Percentiles rank a stretch among this genome's conserved stretches.
These are phyloP conservation scores for Tulasnella sp. DNA, from an alignment of 768 basidiomycete species.

Conservation along the genomic window DNA sequence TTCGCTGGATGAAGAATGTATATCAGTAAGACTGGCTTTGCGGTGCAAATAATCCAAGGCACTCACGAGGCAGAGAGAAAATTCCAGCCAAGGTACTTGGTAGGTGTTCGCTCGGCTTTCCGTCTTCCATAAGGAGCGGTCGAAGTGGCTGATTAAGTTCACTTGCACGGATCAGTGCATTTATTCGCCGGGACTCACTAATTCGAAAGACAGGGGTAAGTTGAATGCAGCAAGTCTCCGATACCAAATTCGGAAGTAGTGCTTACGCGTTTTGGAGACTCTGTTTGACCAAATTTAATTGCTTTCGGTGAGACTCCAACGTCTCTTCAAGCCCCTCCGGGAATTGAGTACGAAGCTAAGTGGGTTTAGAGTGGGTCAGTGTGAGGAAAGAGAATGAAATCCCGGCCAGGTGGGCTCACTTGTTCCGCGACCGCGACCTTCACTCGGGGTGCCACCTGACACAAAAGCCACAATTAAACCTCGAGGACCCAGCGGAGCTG, in stretches of 20 bases:
- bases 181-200: neutral
- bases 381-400: neutral
- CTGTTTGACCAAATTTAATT: neutral
- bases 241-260: neutral
- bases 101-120: neutral
- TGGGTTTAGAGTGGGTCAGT: neutral
- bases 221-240: neutral
- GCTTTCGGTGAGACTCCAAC: neutral
- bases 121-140: neutral
- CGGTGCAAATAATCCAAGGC: neutral
- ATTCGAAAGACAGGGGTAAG: neutral
- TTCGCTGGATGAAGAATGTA: neutral
- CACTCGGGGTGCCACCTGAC: neutral
- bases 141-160: neutral
- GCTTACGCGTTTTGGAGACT: conserved; percentile 2
- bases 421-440: neutral
- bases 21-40: neutral
- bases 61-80: neutral
- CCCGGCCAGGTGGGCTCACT: neutral
- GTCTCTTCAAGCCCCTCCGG: neutral
- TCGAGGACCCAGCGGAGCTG: neutral
- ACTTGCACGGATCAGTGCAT: neutral
- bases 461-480: neutral
- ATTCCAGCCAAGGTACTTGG: neutral
- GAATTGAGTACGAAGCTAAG: neutral